Percentiles rank a stretch among this genome's conserved stretches.
phyloP scores from a whole-genome alignment of 1,284 basidiomycete genomes.

The Cutaneotrichosporon cyanovorans region DNA sequence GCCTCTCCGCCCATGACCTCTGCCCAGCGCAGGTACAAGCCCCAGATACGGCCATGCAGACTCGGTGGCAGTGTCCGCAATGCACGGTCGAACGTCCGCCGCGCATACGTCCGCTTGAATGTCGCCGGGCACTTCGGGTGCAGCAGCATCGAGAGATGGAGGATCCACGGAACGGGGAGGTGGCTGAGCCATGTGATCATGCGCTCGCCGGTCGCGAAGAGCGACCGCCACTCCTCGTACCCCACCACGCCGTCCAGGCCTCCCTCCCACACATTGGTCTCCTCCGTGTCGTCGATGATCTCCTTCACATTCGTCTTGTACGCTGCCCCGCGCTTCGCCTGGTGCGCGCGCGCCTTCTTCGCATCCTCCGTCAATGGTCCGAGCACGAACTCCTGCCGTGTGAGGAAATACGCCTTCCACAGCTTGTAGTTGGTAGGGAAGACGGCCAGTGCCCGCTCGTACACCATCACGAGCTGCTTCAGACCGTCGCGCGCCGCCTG shows the following conservation, averaged over 20 bases:
- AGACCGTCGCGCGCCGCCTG: constrained; percentile 65
- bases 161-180: constrained; percentile 86
- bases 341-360: constrained; percentile 45
- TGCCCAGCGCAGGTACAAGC: constrained; percentile 89
- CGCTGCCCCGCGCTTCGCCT: constrained; percentile 63
- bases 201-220: constrained; percentile 83
- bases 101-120: constrained; percentile 80
- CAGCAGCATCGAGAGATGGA: constrained; percentile 82
- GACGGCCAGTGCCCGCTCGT: constrained; percentile 80
- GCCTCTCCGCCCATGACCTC: constrained; percentile 76
- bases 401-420: constrained; percentile 85
- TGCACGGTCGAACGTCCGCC: constrained; percentile 89
- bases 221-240: constrained; percentile 87
- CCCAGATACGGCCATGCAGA: constrained; percentile 90
- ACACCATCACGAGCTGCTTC: constrained; percentile 78
- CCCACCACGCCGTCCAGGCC: constrained; percentile 81
- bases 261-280: constrained; percentile 75
- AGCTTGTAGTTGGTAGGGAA: constrained; percentile 88
- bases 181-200: constrained; percentile 82
- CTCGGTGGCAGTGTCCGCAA: constrained; percentile 88
- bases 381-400: constrained; percentile 77
- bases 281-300: constrained; percentile 78
- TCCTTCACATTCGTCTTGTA: constrained; percentile 81
- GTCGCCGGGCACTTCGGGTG: constrained; percentile 82
- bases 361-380: constrained; percentile 53